Base-by-base conservation (phyloP, 2,329 filamentous ascomycete species). In the Paecilomyces fulvus region DNA sequence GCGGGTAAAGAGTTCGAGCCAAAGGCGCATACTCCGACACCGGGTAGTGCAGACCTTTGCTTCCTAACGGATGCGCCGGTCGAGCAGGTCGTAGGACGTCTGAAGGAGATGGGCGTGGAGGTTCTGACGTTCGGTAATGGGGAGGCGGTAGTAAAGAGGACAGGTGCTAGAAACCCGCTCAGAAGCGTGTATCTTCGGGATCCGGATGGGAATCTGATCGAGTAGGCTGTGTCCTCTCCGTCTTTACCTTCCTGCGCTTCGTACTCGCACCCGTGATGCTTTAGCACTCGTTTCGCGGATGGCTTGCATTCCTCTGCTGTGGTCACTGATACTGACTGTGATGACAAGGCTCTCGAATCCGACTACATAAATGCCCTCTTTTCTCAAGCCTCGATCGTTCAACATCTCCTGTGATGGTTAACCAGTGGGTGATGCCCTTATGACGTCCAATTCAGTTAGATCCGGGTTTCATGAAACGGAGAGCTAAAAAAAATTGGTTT, bases 191-290 rank as follows among this genome's bases (percentile, higher is more conserved):
- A 85, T 67, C 76, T 83, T 53, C 72, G 82, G 37, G 83, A 86
- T 67, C 82, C 82, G 1, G 83, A 86, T 68, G 80, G 79, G 4
- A 85, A 85, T 65, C 61, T 86, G 60, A 77, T 86, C 46, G 83
- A 86, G 83, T 86, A 63, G 66, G 80, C 73, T 51, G 46, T 33
- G 25, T 46, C 14, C 33, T 56, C 30, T 54, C 37, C 37, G 23
- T 57, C 43, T 12, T 12, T 33, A 31, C 49, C 46, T 43, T 51
- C 25, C 51, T 17, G 20, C 23, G 46, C 25, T 25, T 46, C 8
- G 33, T 25, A n/a, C 21, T 23, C 9, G 5, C 6, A 43, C 51
- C 43, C n/a, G 37, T 20, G 7, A 8, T 37, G 12, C 7, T n/a
- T 11, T 11, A 30, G 21, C 30, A 11, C 11, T 30, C 30, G 11